These are phyloP conservation scores for Metschnikowia santaceciliae DNA, from an alignment of 805 yeast genomes.

Conservation along the genomic window DNA sequence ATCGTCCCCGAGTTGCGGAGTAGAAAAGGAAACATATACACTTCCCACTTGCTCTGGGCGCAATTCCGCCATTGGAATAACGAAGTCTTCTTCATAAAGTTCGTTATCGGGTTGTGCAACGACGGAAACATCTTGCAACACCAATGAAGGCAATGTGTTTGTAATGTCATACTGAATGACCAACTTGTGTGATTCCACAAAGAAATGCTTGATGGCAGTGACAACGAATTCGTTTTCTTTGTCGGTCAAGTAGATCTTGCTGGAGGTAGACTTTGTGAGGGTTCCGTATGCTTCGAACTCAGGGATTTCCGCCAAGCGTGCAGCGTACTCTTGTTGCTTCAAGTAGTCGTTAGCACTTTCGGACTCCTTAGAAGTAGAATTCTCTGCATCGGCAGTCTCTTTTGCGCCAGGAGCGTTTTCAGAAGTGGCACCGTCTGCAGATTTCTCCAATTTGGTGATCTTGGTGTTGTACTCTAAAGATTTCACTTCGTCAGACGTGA, in stretches of 20 bases:
- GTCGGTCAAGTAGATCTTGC: conserved; percentile 71
- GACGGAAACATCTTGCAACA: conserved; percentile 73
- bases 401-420: conserved; percentile 16
- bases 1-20: conserved; percentile 47
- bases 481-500: conserved; percentile 64
- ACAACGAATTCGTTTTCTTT: conserved; percentile 91
- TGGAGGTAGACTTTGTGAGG: conserved; percentile 64
- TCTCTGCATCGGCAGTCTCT: conserved; percentile 2
- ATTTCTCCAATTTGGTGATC: conserved; percentile 33
- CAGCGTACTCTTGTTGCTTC: conserved; percentile 62
- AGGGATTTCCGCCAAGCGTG: conserved; percentile 65
- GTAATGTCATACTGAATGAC: conserved; percentile 77
- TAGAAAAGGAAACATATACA: conserved; percentile 71
- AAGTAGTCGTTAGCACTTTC: conserved; percentile 27
- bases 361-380: conserved; percentile 21
- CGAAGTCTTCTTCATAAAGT: conserved; percentile 61
- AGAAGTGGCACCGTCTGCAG: conserved; percentile 16
- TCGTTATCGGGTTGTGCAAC: conserved; percentile 61
- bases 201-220: conserved; percentile 76
- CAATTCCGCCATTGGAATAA: conserved; percentile 68
- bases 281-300: conserved; percentile 73
- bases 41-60: conserved; percentile 69
- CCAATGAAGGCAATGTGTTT: conserved; percentile 77
- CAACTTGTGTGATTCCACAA: conserved; percentile 60
- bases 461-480: conserved; percentile 59